phyloP scores from a whole-genome alignment of 2,329 filamentous ascomycete genomes.

The Sporothrix phasma region DNA sequence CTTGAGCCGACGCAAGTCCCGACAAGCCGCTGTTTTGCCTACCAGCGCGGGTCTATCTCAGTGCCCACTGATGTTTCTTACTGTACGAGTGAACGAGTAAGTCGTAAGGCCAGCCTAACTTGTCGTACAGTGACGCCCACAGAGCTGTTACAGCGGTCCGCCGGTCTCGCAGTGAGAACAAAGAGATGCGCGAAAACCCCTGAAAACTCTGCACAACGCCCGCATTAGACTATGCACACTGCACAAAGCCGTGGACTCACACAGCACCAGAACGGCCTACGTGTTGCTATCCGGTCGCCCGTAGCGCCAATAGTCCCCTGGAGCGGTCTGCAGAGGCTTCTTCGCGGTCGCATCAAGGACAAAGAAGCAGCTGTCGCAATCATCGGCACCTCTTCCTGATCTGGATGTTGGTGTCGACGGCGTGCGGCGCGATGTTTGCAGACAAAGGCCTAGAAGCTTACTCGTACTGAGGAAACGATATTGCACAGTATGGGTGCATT shows the following conservation, averaged over 20 bases:
- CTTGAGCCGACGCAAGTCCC: background rate
- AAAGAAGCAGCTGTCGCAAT: background rate
- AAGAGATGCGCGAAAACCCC: slow-evolving; percentile 4
- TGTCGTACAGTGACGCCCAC: background rate
- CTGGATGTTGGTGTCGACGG: background rate
- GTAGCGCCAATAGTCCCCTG: background rate
- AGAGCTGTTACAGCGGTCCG: background rate
- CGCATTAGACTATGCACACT: background rate
- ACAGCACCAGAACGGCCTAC: background rate
- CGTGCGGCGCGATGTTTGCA: background rate
- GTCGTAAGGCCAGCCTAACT: too few relatives aligned
- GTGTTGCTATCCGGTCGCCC: too few relatives aligned
- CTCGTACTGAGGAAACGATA: too few relatives aligned
- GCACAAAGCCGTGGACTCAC: background rate
- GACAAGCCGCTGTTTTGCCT: background rate
- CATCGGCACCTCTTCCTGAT: slow-evolving; percentile 1
- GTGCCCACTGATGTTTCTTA: background rate
- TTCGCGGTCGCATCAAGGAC: background rate
- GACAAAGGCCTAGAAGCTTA: background rate
- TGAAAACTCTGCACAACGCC: slow-evolving; percentile 1
- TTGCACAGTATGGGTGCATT: background rate
- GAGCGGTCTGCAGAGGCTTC: background rate
- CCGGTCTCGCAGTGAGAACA: slow-evolving; percentile 1
- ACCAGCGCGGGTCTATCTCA: background rate
- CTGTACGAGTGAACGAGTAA: too few relatives aligned